Evolutionary conservation across 768 basidiomycete species (phyloP).

Genomic region (Pisolithus tinctorius): DNA sequence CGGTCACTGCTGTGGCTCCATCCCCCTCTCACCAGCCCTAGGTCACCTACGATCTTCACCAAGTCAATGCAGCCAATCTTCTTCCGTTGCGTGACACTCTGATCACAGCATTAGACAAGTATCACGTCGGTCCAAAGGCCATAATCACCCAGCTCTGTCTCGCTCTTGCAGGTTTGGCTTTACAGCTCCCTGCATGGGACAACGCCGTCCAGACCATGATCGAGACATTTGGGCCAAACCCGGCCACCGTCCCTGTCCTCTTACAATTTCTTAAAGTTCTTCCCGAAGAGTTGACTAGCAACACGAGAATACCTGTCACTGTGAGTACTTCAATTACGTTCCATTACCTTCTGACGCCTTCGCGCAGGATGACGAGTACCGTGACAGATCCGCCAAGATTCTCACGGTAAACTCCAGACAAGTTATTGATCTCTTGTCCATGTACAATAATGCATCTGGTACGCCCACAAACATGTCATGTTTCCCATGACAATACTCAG

Average conservation of each 20-base stretch:
- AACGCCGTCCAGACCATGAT: constrained; percentile 78
- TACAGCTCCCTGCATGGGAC: constrained; percentile 84
- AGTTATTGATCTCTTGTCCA: constrained; percentile 69
- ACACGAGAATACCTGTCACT: constrained; percentile 82
- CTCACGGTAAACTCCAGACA: constrained; percentile 62
- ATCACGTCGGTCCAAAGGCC: constrained; percentile 70
- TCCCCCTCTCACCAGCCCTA: constrained; percentile 33
- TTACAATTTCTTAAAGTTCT: constrained; percentile 86
- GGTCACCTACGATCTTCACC: constrained; percentile 93
- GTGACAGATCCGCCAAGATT: constrained; percentile 50
- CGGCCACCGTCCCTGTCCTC: constrained; percentile 74
- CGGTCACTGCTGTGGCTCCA: constrained; percentile 1
- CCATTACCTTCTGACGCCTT: constrained; percentile 6
- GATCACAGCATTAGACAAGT: constrained; percentile 63
- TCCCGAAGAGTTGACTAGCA: constrained; percentile 82
- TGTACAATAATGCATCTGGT: constrained; percentile 91
- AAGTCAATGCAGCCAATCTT: constrained; percentile 70
- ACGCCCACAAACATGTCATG: constrained; percentile 20
- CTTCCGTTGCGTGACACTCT: constrained; percentile 85
- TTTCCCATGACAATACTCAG: neutral
- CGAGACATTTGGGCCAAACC: constrained; percentile 78
- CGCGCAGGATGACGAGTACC: constrained; percentile 68
- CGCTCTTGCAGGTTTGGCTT: constrained; percentile 82
- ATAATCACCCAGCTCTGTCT: constrained; percentile 88
- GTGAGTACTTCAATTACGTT: constrained; percentile 41